phyloP scores from a whole-genome alignment of 2,329 filamentous ascomycete species.

The Pyrenochaeta sp. region DNA sequence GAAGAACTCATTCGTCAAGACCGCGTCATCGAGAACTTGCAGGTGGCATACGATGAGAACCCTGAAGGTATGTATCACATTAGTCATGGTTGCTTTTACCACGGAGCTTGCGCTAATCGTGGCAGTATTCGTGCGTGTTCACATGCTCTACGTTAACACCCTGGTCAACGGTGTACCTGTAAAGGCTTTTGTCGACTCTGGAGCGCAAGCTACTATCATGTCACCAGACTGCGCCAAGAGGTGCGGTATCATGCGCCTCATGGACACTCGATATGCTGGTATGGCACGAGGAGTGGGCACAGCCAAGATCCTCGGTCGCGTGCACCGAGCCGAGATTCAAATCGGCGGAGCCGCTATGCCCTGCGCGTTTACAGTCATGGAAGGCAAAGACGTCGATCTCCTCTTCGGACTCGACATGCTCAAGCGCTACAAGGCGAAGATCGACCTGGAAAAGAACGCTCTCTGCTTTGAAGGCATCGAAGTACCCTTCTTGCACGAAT shows the following conservation, averaged over 20 bases:
- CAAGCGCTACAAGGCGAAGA: constrained; percentile 91
- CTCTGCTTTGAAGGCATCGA: constrained; percentile 89
- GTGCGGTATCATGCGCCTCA: constrained; percentile 94
- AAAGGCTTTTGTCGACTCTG: constrained; percentile 96
- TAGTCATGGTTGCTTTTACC: neutral
- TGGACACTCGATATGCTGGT: constrained; percentile 90
- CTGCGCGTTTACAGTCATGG: constrained; percentile 99
- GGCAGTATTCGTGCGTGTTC: constrained; percentile 88
- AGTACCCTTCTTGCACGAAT: constrained; percentile 89
- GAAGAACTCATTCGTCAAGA: constrained; percentile 98
- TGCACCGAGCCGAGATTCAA: constrained; percentile 94
- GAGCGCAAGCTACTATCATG: constrained; percentile 98
- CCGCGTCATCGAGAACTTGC: constrained; percentile 91
- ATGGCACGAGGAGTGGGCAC: constrained; percentile 94
- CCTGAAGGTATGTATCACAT: constrained; percentile 77
- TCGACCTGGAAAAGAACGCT: constrained; percentile 85
- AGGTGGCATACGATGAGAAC: constrained; percentile 96
- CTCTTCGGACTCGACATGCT: constrained; percentile 96
- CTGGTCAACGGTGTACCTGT: constrained; percentile 92
- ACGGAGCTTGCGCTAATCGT: constrained; percentile 20
- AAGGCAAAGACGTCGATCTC: constrained; percentile 94
- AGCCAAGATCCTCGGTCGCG: constrained; percentile 90
- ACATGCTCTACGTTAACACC: constrained; percentile 95
- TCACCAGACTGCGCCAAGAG: constrained; percentile 89
- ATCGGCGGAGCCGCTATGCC: constrained; percentile 87